Conservation (phyloP, 208 protist species). For the Leishmania arabica region DNA sequence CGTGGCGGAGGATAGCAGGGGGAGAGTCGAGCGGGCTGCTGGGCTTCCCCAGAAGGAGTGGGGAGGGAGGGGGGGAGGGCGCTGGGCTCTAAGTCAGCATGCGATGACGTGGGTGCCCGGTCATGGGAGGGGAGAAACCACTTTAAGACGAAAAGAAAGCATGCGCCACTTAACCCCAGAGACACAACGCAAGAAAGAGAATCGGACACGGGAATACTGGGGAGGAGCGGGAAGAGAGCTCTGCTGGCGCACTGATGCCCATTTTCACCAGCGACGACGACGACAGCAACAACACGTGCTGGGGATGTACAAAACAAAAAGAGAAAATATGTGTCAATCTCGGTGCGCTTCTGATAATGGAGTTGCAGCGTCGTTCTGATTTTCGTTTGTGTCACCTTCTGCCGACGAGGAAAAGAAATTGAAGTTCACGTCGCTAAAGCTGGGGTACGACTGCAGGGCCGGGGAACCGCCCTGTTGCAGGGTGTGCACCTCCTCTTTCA, state of each 20-base stretch:
- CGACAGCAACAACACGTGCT: not conserved
- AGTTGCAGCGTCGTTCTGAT: constrained; percentile 1
- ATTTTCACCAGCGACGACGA: not conserved
- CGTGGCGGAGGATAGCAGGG: not conserved
- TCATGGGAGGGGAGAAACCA: not conserved
- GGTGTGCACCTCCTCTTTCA: constrained; percentile 32
- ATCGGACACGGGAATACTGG: not conserved
- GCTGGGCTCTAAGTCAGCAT: not conserved
- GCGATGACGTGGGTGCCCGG: not conserved
- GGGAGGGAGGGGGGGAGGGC: too few species aligned
- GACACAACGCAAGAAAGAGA: not conserved
- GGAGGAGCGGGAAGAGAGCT: not conserved
- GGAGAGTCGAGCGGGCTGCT: not conserved
- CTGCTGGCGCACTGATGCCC: not conserved
- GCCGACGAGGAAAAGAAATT: constrained; percentile 19
- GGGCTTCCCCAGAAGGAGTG: not conserved
- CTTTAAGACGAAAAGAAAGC: not conserved
- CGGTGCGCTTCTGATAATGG: not conserved
- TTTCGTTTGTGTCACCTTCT: constrained; percentile 15
- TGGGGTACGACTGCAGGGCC: constrained; percentile 62
- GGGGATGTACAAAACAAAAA: not conserved
- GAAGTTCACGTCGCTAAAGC: constrained; percentile 48
- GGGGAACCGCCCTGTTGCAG: constrained; percentile 38
- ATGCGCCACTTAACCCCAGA: not conserved
- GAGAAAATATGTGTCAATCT: not conserved